phyloP scores from a whole-genome alignment of 169 alveolate species.

The Neospora caninum region DNA sequence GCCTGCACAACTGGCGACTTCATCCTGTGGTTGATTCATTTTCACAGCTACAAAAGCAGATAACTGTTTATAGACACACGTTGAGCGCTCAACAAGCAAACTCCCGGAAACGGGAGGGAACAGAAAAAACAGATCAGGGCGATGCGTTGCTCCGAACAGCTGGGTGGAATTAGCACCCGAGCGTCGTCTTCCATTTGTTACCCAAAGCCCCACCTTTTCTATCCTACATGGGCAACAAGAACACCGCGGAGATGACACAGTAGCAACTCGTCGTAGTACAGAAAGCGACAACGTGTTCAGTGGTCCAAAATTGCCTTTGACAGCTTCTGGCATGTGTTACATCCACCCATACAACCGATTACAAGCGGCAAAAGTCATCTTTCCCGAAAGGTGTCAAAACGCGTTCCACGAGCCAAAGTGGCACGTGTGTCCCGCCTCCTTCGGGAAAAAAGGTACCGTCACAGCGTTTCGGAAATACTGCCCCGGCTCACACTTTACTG shows the following conservation, averaged over 20 bases:
- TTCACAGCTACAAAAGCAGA: background rate
- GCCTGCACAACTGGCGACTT: background rate
- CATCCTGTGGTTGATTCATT: background rate
- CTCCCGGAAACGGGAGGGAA: background rate
- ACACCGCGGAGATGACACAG: conserved; percentile 16
- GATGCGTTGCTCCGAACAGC: background rate
- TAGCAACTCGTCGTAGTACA: background rate
- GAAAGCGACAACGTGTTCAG: background rate
- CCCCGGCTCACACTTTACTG: background rate
- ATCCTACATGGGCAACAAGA: background rate
- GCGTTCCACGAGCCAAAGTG: background rate
- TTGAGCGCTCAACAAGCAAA: background rate
- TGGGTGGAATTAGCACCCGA: background rate
- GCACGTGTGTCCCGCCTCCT: background rate
- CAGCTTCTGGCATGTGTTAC: background rate
- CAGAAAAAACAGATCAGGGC: background rate
- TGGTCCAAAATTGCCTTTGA: background rate
- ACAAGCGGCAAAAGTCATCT: background rate
- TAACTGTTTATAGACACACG: background rate
- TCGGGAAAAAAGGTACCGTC: background rate
- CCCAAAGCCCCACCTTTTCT: background rate
- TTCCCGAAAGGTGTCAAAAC: background rate
- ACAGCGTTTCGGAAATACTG: background rate
- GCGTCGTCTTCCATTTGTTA: background rate
- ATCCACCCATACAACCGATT: background rate